These are phyloP conservation scores for Puccinia polysora DNA, from an alignment of 1,284 basidiomycete species.

Conservation along the genomic window DNA sequence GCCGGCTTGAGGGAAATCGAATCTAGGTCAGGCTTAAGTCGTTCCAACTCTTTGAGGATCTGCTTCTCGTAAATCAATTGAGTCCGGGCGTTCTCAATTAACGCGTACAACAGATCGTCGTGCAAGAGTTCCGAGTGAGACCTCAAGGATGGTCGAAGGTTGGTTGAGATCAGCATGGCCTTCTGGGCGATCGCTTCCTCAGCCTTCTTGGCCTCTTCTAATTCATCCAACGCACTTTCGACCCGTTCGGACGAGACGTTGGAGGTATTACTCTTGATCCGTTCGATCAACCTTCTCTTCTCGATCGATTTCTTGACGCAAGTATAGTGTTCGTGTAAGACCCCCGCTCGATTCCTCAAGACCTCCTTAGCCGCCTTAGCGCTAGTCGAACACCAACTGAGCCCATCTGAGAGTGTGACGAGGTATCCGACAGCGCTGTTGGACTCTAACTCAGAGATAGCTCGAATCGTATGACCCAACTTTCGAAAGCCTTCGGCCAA, in stretches of 20 bases:
- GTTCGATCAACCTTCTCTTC: constrained; percentile 80
- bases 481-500: constrained; percentile 74
- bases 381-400: constrained; percentile 89
- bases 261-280: constrained; percentile 72
- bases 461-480: constrained; percentile 66
- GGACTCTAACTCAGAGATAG: constrained; percentile 25
- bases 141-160: constrained; percentile 75
- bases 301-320: constrained; percentile 86
- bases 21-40: constrained; percentile 70
- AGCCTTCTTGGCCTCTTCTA: constrained; percentile 87
- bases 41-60: constrained; percentile 75
- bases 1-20: constrained; percentile 56
- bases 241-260: constrained; percentile 79
- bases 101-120: constrained; percentile 76
- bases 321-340: constrained; percentile 83
- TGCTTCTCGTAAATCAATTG: constrained; percentile 85
- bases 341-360: constrained; percentile 52
- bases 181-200: constrained; percentile 74
- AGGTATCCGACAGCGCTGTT: constrained; percentile 65
- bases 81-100: constrained; percentile 84
- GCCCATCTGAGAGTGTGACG: constrained; percentile 80
- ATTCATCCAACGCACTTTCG: constrained; percentile 85
- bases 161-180: constrained; percentile 81
- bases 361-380: constrained; percentile 76
- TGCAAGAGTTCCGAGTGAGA: constrained; percentile 76